phyloP scores from a whole-genome alignment of 257 asterid genomes.

The Perilla frutescens region DNA sequence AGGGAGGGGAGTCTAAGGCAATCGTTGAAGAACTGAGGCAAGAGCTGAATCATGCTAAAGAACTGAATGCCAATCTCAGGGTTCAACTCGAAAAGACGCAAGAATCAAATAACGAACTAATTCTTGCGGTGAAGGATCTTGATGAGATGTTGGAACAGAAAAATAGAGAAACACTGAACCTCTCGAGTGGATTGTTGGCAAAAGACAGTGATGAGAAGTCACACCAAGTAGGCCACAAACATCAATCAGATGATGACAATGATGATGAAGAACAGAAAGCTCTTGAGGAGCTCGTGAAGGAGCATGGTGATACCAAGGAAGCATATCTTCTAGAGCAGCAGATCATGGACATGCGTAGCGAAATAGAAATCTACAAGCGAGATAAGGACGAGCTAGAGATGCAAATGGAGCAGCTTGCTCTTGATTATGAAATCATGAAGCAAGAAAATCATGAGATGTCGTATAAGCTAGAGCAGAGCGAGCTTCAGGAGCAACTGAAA shows the following conservation, averaged over 20 bases:
- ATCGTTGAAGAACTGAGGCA: slow-evolving; percentile 80
- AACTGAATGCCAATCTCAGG: slow-evolving; percentile 67
- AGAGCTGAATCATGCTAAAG: slow-evolving; percentile 79
- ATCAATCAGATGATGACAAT: slow-evolving; percentile 43
- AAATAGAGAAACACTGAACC: slow-evolving; percentile 50
- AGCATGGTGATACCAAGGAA: slow-evolving; percentile 72
- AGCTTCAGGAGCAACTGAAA: slow-evolving; percentile 84
- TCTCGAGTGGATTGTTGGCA: slow-evolving; percentile 38
- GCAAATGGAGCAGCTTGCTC: slow-evolving; percentile 99
- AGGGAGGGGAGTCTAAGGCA: slow-evolving; percentile 61
- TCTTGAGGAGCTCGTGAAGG: slow-evolving; percentile 77
- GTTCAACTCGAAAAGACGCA: slow-evolving; percentile 89
- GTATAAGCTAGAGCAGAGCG: slow-evolving; percentile 80
- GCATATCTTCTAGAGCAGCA: slow-evolving; percentile 71
- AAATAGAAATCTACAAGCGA: slow-evolving; percentile 72
- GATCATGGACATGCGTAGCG: slow-evolving; percentile 71
- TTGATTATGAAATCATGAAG: slow-evolving; percentile 91
- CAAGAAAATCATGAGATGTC: slow-evolving; percentile 91
- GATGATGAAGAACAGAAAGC: slow-evolving; percentile 84
- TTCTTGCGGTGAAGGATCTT: slow-evolving; percentile 90
- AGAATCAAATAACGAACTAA: slow-evolving; percentile 82
- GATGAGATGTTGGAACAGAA: slow-evolving; percentile 89
- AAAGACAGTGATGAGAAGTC: slow-evolving; percentile 33
- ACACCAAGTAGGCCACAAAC: slow-evolving; percentile 32
- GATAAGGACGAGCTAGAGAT: slow-evolving; percentile 84